These are phyloP conservation scores for Vigna mungo DNA, from an alignment of 306 rosid genomes.

Conservation along the genomic window DNA sequence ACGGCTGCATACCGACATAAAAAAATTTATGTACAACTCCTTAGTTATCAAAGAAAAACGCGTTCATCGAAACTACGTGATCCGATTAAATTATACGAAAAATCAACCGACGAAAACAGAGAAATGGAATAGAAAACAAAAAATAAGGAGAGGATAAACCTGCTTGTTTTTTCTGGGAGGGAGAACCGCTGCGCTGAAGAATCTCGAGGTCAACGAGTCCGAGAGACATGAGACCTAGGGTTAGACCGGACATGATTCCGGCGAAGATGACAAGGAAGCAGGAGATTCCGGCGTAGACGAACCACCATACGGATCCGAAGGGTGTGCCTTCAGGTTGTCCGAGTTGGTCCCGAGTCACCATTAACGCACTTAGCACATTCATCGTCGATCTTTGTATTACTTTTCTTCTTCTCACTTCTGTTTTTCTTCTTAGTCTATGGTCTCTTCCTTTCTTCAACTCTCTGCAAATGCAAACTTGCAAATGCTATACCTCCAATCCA, in stretches of 20 bases:
- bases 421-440: not conserved
- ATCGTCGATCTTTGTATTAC: constrained; percentile 45
- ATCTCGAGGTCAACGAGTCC: constrained; percentile 97
- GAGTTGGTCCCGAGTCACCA: constrained; percentile 62
- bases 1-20: constrained; percentile 55
- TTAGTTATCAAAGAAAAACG: not conserved
- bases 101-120: not conserved
- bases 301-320: constrained; percentile 77
- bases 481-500: not conserved
- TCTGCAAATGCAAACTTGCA: not conserved
- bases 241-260: constrained; percentile 96
- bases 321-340: constrained; percentile 50
- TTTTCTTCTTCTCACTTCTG: constrained; percentile 11
- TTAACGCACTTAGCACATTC: constrained; percentile 58
- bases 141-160: constrained; percentile 46
- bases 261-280: constrained; percentile 77
- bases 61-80: not conserved
- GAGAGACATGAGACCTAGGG: constrained; percentile 97
- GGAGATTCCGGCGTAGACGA: constrained; percentile 75
- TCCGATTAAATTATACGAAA: not conserved
- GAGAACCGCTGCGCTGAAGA: constrained; percentile 86
- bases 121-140: not conserved
- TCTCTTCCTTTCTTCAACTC: not conserved
- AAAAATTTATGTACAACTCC: not conserved
- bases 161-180: constrained; percentile 85